Percentiles rank a stretch among this genome's conserved stretches.
These are phyloP conservation scores for Voacanga thouarsii DNA, from an alignment of 257 asterid species.

Conservation along the genomic window DNA sequence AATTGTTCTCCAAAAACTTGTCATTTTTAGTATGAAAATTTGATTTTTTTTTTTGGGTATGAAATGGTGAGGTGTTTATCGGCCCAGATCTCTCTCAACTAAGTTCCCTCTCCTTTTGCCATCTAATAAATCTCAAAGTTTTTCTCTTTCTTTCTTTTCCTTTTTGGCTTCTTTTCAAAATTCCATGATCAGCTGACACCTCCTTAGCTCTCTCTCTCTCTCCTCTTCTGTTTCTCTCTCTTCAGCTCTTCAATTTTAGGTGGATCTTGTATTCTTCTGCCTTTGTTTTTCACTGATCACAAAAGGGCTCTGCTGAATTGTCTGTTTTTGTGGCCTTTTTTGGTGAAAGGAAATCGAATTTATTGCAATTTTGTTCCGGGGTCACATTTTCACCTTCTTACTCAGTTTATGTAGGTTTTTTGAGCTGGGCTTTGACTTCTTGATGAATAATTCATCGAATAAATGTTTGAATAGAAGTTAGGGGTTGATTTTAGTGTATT, in stretches of 20 bases:
- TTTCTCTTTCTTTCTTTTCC: conserved; percentile 4
- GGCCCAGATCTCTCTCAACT: conserved; percentile 25
- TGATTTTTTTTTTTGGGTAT: not conserved
- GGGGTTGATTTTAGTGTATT: not conserved
- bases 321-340: not conserved
- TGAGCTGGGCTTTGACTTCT: conserved; percentile 14
- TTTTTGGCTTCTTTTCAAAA: conserved; percentile 15
- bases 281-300: conserved; percentile 18
- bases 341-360: not conserved
- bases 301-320: conserved; percentile 18
- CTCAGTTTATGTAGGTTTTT: not conserved
- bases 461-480: conserved; percentile 3
- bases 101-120: conserved; percentile 23
- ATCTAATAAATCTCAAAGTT: conserved; percentile 15
- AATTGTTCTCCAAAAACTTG: conserved; percentile 13
- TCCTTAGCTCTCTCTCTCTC: not conserved
- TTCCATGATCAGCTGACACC: conserved; percentile 24
- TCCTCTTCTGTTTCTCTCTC: conserved; percentile 8
- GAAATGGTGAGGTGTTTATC: conserved; percentile 15
- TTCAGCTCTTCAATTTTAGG: conserved; percentile 13
- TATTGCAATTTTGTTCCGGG: conserved; percentile 1
- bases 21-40: not conserved
- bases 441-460: not conserved
- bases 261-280: conserved; percentile 29
- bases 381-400: conserved; percentile 4